Percentiles rank a stretch among this genome's conserved stretches.
phyloP scores from a whole-genome alignment of 306 rosid genomes.

The Nissolia schottii region DNA sequence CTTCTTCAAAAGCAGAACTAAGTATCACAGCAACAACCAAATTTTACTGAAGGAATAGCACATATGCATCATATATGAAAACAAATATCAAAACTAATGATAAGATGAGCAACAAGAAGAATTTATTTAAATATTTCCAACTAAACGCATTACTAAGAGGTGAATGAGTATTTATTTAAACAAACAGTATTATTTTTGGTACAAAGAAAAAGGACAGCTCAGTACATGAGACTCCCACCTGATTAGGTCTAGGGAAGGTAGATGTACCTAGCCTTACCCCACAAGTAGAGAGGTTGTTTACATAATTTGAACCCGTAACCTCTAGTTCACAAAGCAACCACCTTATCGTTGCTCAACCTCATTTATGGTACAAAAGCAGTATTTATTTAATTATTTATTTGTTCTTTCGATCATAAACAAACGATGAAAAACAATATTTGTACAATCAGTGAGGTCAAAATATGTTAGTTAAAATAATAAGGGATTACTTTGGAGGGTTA shows the following conservation, averaged over 20 bases:
- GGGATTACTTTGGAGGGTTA: too few species aligned
- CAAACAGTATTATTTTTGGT: neutral
- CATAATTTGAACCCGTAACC: too few species aligned
- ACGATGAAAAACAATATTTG: neutral
- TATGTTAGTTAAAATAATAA: too few species aligned
- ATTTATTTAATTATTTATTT: neutral
- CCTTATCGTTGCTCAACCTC: too few species aligned
- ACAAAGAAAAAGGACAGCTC: too few species aligned
- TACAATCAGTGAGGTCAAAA: neutral
- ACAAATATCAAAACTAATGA: neutral
- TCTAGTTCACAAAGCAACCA: too few species aligned
- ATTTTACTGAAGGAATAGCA: constrained; percentile 17
- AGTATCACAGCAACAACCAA: constrained; percentile 38
- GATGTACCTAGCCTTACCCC: too few species aligned
- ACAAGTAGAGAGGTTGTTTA: too few species aligned
- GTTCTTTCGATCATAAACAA: neutral
- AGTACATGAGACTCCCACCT: too few species aligned
- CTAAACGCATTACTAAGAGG: neutral
- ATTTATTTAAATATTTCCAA: neutral
- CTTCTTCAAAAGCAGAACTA: constrained; percentile 84
- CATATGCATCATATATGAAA: neutral
- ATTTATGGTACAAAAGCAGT: neutral
- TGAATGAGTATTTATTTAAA: neutral
- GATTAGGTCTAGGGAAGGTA: too few species aligned
- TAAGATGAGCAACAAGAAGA: neutral